These are phyloP conservation scores for Saposhnikovia divaricata DNA, from an alignment of 129 eudicot genomes.

Conservation along the genomic window DNA sequence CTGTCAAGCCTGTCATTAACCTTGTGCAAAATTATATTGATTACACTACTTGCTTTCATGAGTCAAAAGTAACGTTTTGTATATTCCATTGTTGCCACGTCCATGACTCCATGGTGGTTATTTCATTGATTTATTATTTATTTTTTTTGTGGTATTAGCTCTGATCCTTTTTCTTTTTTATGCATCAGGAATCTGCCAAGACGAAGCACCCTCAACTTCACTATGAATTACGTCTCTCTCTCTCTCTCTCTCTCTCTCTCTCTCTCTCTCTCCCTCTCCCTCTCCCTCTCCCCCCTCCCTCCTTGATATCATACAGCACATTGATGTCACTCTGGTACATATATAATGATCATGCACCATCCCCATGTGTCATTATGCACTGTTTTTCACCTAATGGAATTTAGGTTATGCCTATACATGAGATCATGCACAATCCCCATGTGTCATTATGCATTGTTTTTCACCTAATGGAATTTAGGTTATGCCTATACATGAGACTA, in stretches of 20 bases:
- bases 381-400: too few species aligned
- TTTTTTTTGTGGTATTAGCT: neutral
- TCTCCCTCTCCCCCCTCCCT: too few species aligned
- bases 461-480: too few species aligned
- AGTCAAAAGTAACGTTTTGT: neutral
- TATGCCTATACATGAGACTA: too few species aligned
- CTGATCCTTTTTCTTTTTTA: neutral
- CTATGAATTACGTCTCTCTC: constrained; percentile 56
- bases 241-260: neutral
- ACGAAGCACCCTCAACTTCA: constrained; percentile 88
- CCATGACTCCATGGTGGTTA: neutral
- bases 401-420: too few species aligned
- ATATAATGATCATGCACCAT: too few species aligned
- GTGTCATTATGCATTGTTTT: too few species aligned
- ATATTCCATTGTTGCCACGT: neutral
- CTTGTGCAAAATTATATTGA: neutral
- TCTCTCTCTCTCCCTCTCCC: constrained; percentile 9
- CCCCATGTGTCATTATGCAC: too few species aligned
- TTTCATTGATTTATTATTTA: neutral
- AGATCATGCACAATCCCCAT: too few species aligned
- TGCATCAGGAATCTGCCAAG: constrained; percentile 64
- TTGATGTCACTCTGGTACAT: too few species aligned
- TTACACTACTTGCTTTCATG: neutral
- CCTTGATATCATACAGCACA: too few species aligned
- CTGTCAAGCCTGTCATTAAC: neutral